These are phyloP conservation scores for Lachancea meyersii DNA, from an alignment of 805 yeast species.

Conservation along the genomic window DNA sequence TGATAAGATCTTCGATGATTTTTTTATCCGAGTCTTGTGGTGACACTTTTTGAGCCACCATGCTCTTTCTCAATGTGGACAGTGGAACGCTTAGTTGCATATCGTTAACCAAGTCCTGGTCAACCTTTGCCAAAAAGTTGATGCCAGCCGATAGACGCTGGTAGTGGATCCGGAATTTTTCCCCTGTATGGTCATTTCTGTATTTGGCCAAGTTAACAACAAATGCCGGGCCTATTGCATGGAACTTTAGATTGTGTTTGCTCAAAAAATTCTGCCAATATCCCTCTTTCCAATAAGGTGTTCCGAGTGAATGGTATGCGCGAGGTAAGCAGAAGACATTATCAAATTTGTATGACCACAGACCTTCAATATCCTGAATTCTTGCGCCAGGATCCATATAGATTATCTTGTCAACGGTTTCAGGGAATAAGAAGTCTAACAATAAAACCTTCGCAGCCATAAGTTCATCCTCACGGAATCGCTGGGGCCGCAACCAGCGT, in stretches of 20 bases:
- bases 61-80: slow-evolving; percentile 9
- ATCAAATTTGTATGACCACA: slow-evolving; percentile 59
- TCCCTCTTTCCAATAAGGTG: slow-evolving; percentile 87
- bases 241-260: slow-evolving; percentile 46
- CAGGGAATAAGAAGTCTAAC: slow-evolving; percentile 82
- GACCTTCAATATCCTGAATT: slow-evolving; percentile 33
- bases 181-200: slow-evolving; percentile 68
- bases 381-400: slow-evolving; percentile 56
- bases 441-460: slow-evolving; percentile 89
- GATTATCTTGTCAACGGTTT: slow-evolving; percentile 62
- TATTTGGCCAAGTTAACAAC: slow-evolving; percentile 70
- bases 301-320: slow-evolving; percentile 75
- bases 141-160: slow-evolving; percentile 77
- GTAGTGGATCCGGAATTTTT: slow-evolving; percentile 73
- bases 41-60: neutral
- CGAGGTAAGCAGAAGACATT: slow-evolving; percentile 74
- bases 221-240: slow-evolving; percentile 80
- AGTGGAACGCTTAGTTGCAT: slow-evolving; percentile 50
- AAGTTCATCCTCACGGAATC: slow-evolving; percentile 69
- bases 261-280: slow-evolving; percentile 70
- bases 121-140: slow-evolving; percentile 70
- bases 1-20: neutral
- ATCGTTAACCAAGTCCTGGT: slow-evolving; percentile 91
- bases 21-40: neutral
- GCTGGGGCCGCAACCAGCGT: slow-evolving; percentile 71